Evolutionary conservation across 1,284 basidiomycete species (phyloP), one percentile per base, ranked within the genome.

Genomic region (Irpex rosettiformis): DNA sequence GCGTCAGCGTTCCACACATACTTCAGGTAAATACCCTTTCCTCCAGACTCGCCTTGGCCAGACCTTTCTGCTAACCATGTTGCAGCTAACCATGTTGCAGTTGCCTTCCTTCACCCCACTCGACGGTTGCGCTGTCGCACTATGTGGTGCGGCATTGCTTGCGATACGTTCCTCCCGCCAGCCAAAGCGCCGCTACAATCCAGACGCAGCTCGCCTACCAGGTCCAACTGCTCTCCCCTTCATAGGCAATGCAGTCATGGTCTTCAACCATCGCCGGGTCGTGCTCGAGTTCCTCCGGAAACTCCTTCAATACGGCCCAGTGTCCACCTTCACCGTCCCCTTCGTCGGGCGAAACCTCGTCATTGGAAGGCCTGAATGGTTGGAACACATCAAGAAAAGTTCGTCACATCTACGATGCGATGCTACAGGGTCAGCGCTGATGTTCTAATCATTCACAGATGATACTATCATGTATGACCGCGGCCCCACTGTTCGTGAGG

Each of bases 361-460:
- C 10, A 67, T 70, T 47, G 64, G 66, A 21, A 54, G 63, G 7
- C 67, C 67, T n/a, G 64, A 64, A 33, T 70, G 68, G 68, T 60
- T 70, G 18, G 62, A 60, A 21, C 64, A 70, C 43, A 56, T 69
- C 28, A 60, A 61, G 40, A 60, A 66, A 57, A 33, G 68, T 68
- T 28, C 33, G 55, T 18, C 25, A 13, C 21, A 51, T 21, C n/a
- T 54, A 5, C 1, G 42, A n/a, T 18, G 24, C 37, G 27, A 42
- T 10, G 45, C 10, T 48, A 48, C 10, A 48, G 10, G 45, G 11
- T 2, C 45, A 6, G 11, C 45, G 18, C 11, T 11, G 10, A 48
- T 22, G 28, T 27, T 8, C 3, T 37, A 16, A 11, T 16, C 4
- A 6, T 37, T 7, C 11, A 16, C 10, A 66, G 64, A 28, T 13